phyloP scores from a whole-genome alignment of 805 yeast genomes.

The Pichia nanzhaoensis region DNA sequence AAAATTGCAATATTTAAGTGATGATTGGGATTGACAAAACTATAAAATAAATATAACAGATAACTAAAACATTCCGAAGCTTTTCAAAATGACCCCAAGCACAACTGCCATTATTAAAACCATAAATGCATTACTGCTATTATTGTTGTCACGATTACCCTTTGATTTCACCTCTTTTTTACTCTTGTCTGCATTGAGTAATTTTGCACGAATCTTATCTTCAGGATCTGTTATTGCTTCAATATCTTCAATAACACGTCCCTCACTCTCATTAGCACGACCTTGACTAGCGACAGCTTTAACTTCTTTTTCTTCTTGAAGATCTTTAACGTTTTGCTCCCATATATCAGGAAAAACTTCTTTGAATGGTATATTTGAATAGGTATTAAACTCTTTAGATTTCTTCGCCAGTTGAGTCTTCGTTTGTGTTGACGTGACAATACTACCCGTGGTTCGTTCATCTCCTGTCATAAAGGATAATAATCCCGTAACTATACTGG shows the following conservation, averaged over 20 bases:
- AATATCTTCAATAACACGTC: slow-evolving; percentile 13
- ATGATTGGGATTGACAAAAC: too few relatives aligned
- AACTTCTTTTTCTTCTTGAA: slow-evolving; percentile 11
- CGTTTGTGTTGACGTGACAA: slow-evolving; percentile 52
- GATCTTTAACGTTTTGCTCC: slow-evolving; percentile 35
- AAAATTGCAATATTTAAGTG: too few relatives aligned
- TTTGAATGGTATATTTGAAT: slow-evolving; percentile 49
- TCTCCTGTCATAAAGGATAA: slow-evolving; percentile 88
- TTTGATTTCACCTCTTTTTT: not conserved
- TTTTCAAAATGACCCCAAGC: slow-evolving; percentile 1
- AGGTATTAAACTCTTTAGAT: slow-evolving; percentile 54
- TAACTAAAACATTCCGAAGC: not conserved
- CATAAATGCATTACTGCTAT: not conserved
- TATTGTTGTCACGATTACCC: not conserved
- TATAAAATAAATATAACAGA: too few relatives aligned
- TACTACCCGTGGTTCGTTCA: slow-evolving; percentile 80
- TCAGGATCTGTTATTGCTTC: slow-evolving; percentile 54
- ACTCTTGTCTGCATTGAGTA: slow-evolving; percentile 3
- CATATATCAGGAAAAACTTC: slow-evolving; percentile 65
- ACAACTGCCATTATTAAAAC: slow-evolving; percentile 4
- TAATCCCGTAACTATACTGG: slow-evolving; percentile 80
- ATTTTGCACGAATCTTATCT: slow-evolving; percentile 52
- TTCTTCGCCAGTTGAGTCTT: slow-evolving; percentile 52
- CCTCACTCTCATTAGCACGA: slow-evolving; percentile 4
- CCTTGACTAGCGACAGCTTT: not conserved